These are phyloP conservation scores for Anthostomella pinea DNA, from an alignment of 2,329 filamentous ascomycete species.

Conservation along the genomic window DNA sequence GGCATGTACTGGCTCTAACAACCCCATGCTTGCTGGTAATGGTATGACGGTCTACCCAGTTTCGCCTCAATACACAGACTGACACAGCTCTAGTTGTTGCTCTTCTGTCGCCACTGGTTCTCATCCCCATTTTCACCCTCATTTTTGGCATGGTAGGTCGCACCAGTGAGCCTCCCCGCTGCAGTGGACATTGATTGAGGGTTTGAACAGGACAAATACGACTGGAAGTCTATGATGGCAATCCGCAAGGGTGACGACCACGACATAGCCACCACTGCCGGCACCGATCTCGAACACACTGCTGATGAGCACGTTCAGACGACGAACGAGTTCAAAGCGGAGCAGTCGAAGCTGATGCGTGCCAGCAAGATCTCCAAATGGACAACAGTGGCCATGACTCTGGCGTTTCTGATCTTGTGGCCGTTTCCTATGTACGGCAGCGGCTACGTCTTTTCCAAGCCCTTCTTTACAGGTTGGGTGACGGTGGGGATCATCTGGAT, in stretches of 20 bases:
- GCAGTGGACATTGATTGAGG: background rate
- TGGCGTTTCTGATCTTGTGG: conserved; percentile 78
- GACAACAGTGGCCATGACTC: conserved; percentile 59
- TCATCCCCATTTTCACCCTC: conserved; percentile 74
- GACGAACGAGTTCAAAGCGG: conserved; percentile 17
- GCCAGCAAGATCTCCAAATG: conserved; percentile 39
- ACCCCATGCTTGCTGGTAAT: conserved; percentile 85
- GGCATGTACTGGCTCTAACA: conserved; percentile 75
- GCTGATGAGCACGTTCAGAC: conserved; percentile 50
- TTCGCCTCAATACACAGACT: conserved; percentile 3
- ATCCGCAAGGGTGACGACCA: conserved; percentile 79
- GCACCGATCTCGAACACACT: conserved; percentile 60
- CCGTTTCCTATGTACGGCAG: conserved; percentile 88
- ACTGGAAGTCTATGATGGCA: conserved; percentile 78
- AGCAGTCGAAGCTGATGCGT: conserved; percentile 23
- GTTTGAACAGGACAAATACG: conserved; percentile 62
- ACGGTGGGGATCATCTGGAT: conserved; percentile 77
- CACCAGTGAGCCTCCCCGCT: too few species aligned
- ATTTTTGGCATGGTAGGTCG: conserved; percentile 52
- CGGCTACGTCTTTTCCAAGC: conserved; percentile 76
- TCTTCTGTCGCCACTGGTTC: conserved; percentile 70
- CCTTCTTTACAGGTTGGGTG: conserved; percentile 82
- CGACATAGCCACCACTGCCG: conserved; percentile 61
- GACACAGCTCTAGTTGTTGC: conserved; percentile 56
- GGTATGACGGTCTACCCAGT: conserved; percentile 4